phyloP scores from a whole-genome alignment of 768 basidiomycete genomes.

The Suillus subaureus region DNA sequence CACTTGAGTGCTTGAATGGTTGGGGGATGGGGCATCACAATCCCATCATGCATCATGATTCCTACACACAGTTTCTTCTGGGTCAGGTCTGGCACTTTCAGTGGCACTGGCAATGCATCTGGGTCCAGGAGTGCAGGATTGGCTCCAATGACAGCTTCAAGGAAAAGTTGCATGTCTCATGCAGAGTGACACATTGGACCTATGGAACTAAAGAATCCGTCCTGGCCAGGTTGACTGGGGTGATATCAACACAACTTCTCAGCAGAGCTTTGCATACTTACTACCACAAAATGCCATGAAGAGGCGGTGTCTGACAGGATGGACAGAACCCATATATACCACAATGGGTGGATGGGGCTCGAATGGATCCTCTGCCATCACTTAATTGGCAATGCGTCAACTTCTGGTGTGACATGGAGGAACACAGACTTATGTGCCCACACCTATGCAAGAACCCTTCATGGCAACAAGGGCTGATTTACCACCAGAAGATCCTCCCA shows the following conservation, averaged over 20 bases:
- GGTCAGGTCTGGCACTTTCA: conserved; percentile 24
- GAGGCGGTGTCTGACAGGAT: conserved; percentile 34
- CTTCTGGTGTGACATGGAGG: background rate
- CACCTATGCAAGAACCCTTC: conserved; percentile 46
- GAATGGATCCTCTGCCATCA: conserved; percentile 40
- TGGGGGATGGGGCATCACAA: conserved; percentile 44
- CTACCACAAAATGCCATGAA: conserved; percentile 14
- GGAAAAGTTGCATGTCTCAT: conserved; percentile 17
- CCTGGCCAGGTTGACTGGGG: conserved; percentile 31
- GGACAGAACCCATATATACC: conserved; percentile 47
- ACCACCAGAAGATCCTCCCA: conserved; percentile 58
- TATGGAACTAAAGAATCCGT: conserved; percentile 34
- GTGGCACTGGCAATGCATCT: conserved; percentile 31
- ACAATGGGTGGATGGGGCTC: conserved; percentile 38
- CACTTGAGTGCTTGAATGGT: conserved; percentile 41
- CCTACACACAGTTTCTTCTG: conserved; percentile 32
- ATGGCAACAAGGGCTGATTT: conserved; percentile 51
- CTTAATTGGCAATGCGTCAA: conserved; percentile 9
- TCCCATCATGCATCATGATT: conserved; percentile 40
- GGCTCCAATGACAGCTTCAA: conserved; percentile 24
- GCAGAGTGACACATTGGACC: conserved; percentile 37
- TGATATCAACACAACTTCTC: conserved; percentile 15
- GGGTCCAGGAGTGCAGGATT: conserved; percentile 47
- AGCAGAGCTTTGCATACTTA: conserved; percentile 14
- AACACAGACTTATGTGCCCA: conserved; percentile 38